A percentile compares a stretch with the other conserved stretches of the same genome.
Evolutionary conservation across 2,329 filamentous ascomycete genomes (phyloP).

Genomic region (Microdochium bolleyi): DNA sequence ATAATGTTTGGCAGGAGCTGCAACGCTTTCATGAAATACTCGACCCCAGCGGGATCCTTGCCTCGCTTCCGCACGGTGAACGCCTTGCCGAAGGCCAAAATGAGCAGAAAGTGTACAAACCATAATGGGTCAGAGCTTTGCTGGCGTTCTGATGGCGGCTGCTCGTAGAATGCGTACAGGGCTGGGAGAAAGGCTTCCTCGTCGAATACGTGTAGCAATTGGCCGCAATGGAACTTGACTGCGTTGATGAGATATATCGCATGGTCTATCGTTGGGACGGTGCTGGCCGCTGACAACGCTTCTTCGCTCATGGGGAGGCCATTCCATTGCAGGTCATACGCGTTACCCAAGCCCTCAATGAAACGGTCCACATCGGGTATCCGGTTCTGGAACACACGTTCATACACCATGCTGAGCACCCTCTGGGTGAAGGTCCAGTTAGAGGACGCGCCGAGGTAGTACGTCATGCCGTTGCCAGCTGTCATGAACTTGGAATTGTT

Average conservation of each 20-base stretch:
- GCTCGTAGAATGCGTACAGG: slow-evolving; percentile 30
- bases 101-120: slow-evolving; percentile 44
- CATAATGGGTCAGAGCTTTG: slow-evolving; percentile 27
- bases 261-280: slow-evolving; percentile 42
- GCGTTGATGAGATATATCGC: slow-evolving; percentile 45
- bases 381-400: slow-evolving; percentile 32
- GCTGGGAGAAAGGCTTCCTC: slow-evolving; percentile 39
- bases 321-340: slow-evolving; percentile 45
- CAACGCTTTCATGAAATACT: slow-evolving; percentile 36
- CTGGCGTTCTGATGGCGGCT: slow-evolving; percentile 5
- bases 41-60: slow-evolving; percentile 33
- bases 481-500: slow-evolving; percentile 32
- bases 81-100: slow-evolving; percentile 47
- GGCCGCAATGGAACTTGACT: slow-evolving; percentile 47
- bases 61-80: slow-evolving; percentile 31
- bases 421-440: slow-evolving; percentile 47
- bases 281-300: slow-evolving; percentile 19
- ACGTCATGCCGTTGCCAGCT: slow-evolving; percentile 29
- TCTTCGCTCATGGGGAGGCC: slow-evolving; percentile 10
- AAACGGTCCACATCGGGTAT: slow-evolving; percentile 30
- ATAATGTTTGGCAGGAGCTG: slow-evolving; percentile 32
- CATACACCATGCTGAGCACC: slow-evolving; percentile 38
- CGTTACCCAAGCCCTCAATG: slow-evolving; percentile 38
- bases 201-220: slow-evolving; percentile 46
- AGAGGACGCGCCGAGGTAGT: slow-evolving; percentile 46